These are phyloP conservation scores for Fusarium udum DNA, from an alignment of 2,329 filamentous ascomycete genomes.

Conservation along the genomic window DNA sequence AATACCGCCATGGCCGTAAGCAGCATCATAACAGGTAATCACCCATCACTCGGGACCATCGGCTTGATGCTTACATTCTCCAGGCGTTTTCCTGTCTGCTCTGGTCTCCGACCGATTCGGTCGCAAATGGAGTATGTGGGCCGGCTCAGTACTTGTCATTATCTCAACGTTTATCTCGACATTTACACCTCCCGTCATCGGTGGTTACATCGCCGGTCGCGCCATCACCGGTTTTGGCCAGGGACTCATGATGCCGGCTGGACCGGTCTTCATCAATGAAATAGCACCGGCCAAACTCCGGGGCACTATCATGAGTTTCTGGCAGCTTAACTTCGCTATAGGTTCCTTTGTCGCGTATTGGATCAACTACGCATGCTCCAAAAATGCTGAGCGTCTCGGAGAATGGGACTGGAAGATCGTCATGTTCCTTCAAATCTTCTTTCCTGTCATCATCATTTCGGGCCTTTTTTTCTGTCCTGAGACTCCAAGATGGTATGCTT, in stretches of 20 bases:
- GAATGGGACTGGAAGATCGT: constrained; percentile 79
- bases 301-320: constrained; percentile 72
- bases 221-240: constrained; percentile 75
- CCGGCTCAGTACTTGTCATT: neutral
- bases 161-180: constrained; percentile 3
- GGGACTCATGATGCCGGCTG: constrained; percentile 72
- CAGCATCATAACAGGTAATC: neutral
- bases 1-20: constrained; percentile 2
- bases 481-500: constrained; percentile 69
- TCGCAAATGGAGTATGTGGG: constrained; percentile 9
- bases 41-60: neutral
- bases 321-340: constrained; percentile 71
- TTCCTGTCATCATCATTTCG: constrained; percentile 67
- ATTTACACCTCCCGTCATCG: constrained; percentile 51
- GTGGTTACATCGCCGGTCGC: constrained; percentile 72
- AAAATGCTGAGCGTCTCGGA: constrained; percentile 63
- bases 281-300: constrained; percentile 70
- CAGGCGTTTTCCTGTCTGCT: constrained; percentile 1
- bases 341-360: constrained; percentile 59
- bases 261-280: constrained; percentile 76
- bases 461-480: constrained; percentile 74
- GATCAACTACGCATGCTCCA: constrained; percentile 70
- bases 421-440: constrained; percentile 74
- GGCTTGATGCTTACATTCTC: neutral
- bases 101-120: neutral